These are phyloP conservation scores for Saturnispora serradocipensis DNA, from an alignment of 805 yeast species.

Conservation along the genomic window DNA sequence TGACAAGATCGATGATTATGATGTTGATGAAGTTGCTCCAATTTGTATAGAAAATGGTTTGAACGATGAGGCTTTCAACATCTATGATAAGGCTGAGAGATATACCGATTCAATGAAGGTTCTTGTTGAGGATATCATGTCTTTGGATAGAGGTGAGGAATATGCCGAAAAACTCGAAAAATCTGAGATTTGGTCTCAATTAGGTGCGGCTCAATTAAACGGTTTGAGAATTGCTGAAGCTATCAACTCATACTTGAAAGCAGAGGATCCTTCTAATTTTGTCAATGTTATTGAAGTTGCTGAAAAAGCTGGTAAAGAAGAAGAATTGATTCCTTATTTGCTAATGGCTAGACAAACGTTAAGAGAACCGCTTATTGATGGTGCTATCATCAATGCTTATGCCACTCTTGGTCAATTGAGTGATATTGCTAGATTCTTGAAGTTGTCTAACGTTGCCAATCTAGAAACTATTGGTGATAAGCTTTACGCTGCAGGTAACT, in stretches of 20 bases:
- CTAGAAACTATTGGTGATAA: slow-evolving; percentile 88
- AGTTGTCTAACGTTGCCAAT: slow-evolving; percentile 87
- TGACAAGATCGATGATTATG: slow-evolving; percentile 84
- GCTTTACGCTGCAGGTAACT: slow-evolving; percentile 69
- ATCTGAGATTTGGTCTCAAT: slow-evolving; percentile 86
- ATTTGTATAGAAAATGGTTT: slow-evolving; percentile 83
- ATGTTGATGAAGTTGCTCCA: slow-evolving; percentile 89
- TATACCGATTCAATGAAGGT: slow-evolving; percentile 78
- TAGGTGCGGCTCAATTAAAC: slow-evolving; percentile 92
- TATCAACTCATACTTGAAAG: slow-evolving; percentile 82
- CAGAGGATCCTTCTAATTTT: slow-evolving; percentile 84
- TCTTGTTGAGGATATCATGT: slow-evolving; percentile 84
- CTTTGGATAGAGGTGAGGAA: slow-evolving; percentile 88
- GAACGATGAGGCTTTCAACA: slow-evolving; percentile 89
- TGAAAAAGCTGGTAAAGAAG: slow-evolving; percentile 93
- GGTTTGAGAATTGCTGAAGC: slow-evolving; percentile 91
- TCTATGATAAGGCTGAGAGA: slow-evolving; percentile 77
- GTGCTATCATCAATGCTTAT: slow-evolving; percentile 79
- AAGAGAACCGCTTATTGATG: slow-evolving; percentile 89
- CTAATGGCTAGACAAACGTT: slow-evolving; percentile 85
- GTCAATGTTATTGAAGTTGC: slow-evolving; percentile 90
- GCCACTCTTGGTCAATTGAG: slow-evolving; percentile 67
- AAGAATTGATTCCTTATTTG: slow-evolving; percentile 79
- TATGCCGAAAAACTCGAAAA: slow-evolving; percentile 85
- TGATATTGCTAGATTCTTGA: slow-evolving; percentile 79